Percentiles rank a stretch among this genome's conserved stretches.
These are phyloP conservation scores for Apophysomyces trapeziformis DNA, from an alignment of 371 early-diverging fungal genomes.

Conservation along the genomic window DNA sequence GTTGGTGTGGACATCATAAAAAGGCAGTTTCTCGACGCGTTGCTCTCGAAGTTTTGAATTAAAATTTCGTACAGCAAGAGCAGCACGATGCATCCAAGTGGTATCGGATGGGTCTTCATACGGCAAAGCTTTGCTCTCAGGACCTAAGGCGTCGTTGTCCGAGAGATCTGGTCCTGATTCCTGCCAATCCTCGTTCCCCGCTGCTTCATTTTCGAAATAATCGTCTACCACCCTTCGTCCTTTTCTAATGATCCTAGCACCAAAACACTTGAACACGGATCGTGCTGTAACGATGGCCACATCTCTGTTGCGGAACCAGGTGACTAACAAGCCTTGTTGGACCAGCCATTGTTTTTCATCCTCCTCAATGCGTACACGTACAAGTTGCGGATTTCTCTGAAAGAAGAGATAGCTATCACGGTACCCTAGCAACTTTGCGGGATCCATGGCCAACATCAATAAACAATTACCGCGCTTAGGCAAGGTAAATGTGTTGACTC, in stretches of 20 bases:
- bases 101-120: constrained; percentile 11
- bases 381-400: constrained; percentile 73
- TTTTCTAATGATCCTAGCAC: constrained; percentile 69
- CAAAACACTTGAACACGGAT: constrained; percentile 80
- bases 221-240: constrained; percentile 83
- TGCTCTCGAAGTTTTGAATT: constrained; percentile 52
- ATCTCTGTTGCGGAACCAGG: constrained; percentile 73
- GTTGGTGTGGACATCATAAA: constrained; percentile 77
- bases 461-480: constrained; percentile 67
- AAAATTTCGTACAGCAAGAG: constrained; percentile 54
- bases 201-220: constrained; percentile 64
- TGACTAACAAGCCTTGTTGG: constrained; percentile 66
- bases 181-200: neutral
- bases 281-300: constrained; percentile 84
- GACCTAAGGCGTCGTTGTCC: constrained; percentile 18
- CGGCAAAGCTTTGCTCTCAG: neutral
- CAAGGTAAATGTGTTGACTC: constrained; percentile 65
- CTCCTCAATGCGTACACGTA: constrained; percentile 72
- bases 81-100: constrained; percentile 60
- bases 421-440: constrained; percentile 77
- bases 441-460: constrained; percentile 85
- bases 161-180: constrained; percentile 18
- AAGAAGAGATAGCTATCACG: constrained; percentile 90
- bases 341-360: constrained; percentile 75
- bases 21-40: constrained; percentile 53